These are phyloP conservation scores for Trypanosoma congolense DNA, from an alignment of 208 protist genomes.

Conservation along the genomic window DNA sequence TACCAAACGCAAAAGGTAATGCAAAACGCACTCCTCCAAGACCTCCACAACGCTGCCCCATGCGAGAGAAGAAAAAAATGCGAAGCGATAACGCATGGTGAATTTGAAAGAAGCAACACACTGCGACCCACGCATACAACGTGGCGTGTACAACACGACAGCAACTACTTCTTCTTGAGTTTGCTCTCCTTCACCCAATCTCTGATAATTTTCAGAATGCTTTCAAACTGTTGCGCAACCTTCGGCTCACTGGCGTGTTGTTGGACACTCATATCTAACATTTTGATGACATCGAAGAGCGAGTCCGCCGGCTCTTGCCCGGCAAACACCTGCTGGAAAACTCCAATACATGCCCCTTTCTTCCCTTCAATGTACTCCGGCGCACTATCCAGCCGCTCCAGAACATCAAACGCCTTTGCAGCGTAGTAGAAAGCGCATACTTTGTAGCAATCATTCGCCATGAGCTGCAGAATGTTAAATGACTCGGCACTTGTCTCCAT, in stretches of 20 bases:
- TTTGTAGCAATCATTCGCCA: constrained; percentile 97
- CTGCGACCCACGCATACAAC: neutral
- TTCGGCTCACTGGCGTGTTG: constrained; percentile 51
- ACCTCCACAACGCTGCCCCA: too few relatives aligned
- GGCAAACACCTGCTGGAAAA: constrained; percentile 94
- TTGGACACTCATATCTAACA: constrained; percentile 88
- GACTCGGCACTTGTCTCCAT: constrained; percentile 93
- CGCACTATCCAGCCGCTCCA: constrained; percentile 93
- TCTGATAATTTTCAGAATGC: constrained; percentile 87
- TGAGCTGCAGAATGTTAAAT: constrained; percentile 93
- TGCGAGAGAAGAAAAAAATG: too few relatives aligned
- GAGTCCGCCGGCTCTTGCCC: constrained; percentile 78
- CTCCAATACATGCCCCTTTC: constrained; percentile 94
- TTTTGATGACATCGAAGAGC: constrained; percentile 90
- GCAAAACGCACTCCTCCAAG: too few relatives aligned
- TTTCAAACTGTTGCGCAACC: constrained; percentile 68
- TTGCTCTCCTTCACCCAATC: constrained; percentile 93
- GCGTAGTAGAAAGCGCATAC: constrained; percentile 94
- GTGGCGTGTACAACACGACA: neutral
- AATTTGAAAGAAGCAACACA: neutral
- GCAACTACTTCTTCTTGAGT: constrained; percentile 44
- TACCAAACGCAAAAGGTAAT: too few relatives aligned
- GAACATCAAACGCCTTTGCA: constrained; percentile 97
- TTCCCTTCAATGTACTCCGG: constrained; percentile 96
- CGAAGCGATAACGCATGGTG: too few relatives aligned